Conservation (phyloP, 176 grass and related monocot genomes). For the Zea luxurians region DNA sequence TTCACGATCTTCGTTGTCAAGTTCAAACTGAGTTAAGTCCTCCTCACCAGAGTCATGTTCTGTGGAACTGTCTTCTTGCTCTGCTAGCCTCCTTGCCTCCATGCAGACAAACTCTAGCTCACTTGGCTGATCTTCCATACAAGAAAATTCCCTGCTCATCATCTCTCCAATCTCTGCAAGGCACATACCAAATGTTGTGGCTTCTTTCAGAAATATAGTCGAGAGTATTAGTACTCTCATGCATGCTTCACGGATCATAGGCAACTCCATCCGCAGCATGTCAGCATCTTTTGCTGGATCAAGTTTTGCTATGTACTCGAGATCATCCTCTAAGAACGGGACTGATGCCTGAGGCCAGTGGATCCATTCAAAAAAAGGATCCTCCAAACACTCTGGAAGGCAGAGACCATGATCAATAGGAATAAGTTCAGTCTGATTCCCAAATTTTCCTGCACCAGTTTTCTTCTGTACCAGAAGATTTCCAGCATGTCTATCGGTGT, state of each 20-base stretch:
- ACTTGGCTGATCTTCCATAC: slow-evolving; percentile 74
- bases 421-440: slow-evolving; percentile 56
- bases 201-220: slow-evolving; percentile 90
- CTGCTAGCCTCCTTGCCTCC: slow-evolving; percentile 66
- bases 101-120: slow-evolving; percentile 84
- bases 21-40: slow-evolving; percentile 64
- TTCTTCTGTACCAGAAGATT: slow-evolving; percentile 70
- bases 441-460: slow-evolving; percentile 50
- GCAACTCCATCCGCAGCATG: slow-evolving; percentile 71
- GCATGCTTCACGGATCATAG: slow-evolving; percentile 88
- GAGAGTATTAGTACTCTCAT: slow-evolving; percentile 81
- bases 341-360: slow-evolving; percentile 89
- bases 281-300: slow-evolving; percentile 79
- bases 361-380: slow-evolving; percentile 99
- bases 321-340: slow-evolving; percentile 76
- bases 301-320: slow-evolving; percentile 73
- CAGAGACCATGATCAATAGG: slow-evolving; percentile 88
- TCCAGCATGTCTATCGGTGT: slow-evolving; percentile 74
- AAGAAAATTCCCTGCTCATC: slow-evolving; percentile 80
- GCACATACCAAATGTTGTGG: slow-evolving; percentile 69
- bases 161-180: slow-evolving; percentile 87
- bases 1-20: slow-evolving; percentile 63
- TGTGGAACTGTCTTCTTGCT: slow-evolving; percentile 52
- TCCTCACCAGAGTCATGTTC: slow-evolving; percentile 57
- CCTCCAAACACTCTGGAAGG: slow-evolving; percentile 84